Evolutionary conservation across 257 asterid species (phyloP), one percentile per base, ranked within the genome.

Genomic region (Rhazya stricta): DNA sequence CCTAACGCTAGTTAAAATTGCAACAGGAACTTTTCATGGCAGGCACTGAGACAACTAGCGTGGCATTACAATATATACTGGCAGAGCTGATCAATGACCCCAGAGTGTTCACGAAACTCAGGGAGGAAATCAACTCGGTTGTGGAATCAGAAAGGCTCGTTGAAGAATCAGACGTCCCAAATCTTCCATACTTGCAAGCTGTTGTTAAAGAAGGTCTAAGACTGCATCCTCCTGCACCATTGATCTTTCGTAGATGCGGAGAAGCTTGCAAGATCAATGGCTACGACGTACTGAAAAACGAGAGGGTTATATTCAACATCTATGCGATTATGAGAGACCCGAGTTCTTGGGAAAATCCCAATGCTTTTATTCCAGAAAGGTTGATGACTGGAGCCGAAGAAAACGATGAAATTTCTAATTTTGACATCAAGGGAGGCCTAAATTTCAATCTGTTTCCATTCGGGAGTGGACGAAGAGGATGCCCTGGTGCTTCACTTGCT

Each of bases 381-480:
- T 88, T 91, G 57, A 5, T 57, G 78, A 9, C 48, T 9, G 4
- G 9, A 8, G 48, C 9, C 48, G 2, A 29, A 41, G 32, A 6
- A n/a, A n/a, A n/a, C n/a, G n/a, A n/a, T n/a, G n/a, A n/a, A n/a
- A n/a, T n/a, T n/a, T n/a, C n/a, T n/a, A n/a, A n/a, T n/a, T n/a
- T n/a, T n/a, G n/a, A n/a, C n/a, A n/a, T n/a, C n/a, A n/a, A n/a
- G n/a, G n/a, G n/a, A 30, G 87, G 87, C 72, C 92, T 84, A 54
- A 84, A 88, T 77, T 90, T 81, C 71, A 82, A 85, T 43, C 53
- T 80, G 39, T 65, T 91, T 72, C 91, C 97, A 1, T 90, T 90
- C 39, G 93, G 97, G 48, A 84, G 76, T 2, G 95, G 96, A 21
- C 34, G 94, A 74, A 77, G 97, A 54, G 93, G 91, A 16, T 91